Percentiles rank a stretch among this genome's conserved stretches.
phyloP scores from a whole-genome alignment of 192 early-diverging fungal species.

The Coemansia sp. region DNA sequence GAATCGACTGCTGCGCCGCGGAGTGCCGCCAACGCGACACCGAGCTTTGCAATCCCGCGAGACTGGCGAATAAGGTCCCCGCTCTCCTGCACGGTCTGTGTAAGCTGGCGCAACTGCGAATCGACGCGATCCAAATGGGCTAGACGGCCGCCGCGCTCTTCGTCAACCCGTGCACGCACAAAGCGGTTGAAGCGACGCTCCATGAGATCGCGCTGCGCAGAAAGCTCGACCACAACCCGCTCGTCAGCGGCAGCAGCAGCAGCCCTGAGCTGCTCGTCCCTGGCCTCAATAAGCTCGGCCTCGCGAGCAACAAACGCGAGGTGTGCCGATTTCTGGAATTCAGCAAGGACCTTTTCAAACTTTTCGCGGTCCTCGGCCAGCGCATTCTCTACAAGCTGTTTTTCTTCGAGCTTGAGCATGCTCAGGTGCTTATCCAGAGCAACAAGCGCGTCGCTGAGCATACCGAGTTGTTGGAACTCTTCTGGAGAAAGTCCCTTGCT shows the following conservation, averaged over 20 bases:
- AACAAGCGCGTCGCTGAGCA: conserved; percentile 52
- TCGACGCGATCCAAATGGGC: conserved; percentile 81
- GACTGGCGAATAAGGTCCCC: conserved; percentile 66
- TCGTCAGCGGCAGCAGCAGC: conserved; percentile 49
- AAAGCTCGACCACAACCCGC: conserved; percentile 63
- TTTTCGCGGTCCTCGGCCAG: conserved; percentile 61
- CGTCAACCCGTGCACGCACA: conserved; percentile 77
- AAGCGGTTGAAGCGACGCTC: conserved; percentile 77
- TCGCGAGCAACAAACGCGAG: conserved; percentile 53
- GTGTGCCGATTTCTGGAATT: conserved; percentile 51
- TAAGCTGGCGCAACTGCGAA: conserved; percentile 73
- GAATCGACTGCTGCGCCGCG: conserved; percentile 54
- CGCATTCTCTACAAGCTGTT: conserved; percentile 55
- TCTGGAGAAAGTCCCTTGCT: conserved; percentile 39
- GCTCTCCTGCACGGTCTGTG: conserved; percentile 64
- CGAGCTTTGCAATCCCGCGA: conserved; percentile 59
- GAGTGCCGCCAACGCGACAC: conserved; percentile 67
- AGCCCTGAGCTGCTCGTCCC: conserved; percentile 53
- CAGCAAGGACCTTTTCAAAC: conserved; percentile 53
- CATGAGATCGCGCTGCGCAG: conserved; percentile 66
- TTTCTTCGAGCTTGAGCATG: conserved; percentile 48
- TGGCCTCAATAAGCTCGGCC: conserved; percentile 54
- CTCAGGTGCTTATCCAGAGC: conserved; percentile 56
- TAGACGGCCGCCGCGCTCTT: conserved; percentile 86
- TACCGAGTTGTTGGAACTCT: conserved; percentile 40